Conservation (phyloP, 2,329 filamentous ascomycete genomes). For the Monilinia vaccinii-corymbosi region DNA sequence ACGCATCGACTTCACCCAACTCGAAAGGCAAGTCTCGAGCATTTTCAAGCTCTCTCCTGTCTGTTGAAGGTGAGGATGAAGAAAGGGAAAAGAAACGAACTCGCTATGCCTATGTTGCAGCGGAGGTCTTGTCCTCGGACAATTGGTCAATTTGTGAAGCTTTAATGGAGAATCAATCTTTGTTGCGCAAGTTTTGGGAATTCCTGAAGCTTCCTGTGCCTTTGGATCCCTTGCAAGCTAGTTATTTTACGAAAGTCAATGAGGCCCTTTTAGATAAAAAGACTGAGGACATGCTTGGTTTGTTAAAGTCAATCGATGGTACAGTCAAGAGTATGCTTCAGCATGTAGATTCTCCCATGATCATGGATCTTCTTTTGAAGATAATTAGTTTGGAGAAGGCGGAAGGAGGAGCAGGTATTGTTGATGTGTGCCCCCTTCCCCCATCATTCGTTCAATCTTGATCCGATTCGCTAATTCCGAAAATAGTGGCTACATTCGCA, state of each 20-base stretch:
- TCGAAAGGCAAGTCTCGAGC: slow-evolving; percentile 39
- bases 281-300: slow-evolving; percentile 90
- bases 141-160: slow-evolving; percentile 96
- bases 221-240: slow-evolving; percentile 85
- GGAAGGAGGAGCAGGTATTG: slow-evolving; percentile 83
- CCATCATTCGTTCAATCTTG: neutral
- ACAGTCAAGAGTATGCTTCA: slow-evolving; percentile 79
- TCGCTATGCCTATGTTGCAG: slow-evolving; percentile 87
- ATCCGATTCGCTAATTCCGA: neutral
- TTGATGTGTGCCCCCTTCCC: slow-evolving; percentile 57
- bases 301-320: slow-evolving; percentile 75
- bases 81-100: slow-evolving; percentile 85
- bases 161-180: slow-evolving; percentile 71
- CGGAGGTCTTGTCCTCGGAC: slow-evolving; percentile 88
- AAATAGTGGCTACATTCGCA: slow-evolving; percentile 85
- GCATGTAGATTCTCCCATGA: slow-evolving; percentile 94
- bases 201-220: slow-evolving; percentile 79
- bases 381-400: slow-evolving; percentile 94
- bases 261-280: slow-evolving; percentile 97
- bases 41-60: slow-evolving; percentile 42
- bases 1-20: slow-evolving; percentile 42
- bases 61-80: slow-evolving; percentile 48
- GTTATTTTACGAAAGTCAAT: slow-evolving; percentile 98
- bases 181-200: slow-evolving; percentile 80
- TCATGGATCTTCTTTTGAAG: slow-evolving; percentile 95